Evolutionary conservation across 148 eudicot genomes (phyloP).

Genomic region (Linanthus parryae): DNA sequence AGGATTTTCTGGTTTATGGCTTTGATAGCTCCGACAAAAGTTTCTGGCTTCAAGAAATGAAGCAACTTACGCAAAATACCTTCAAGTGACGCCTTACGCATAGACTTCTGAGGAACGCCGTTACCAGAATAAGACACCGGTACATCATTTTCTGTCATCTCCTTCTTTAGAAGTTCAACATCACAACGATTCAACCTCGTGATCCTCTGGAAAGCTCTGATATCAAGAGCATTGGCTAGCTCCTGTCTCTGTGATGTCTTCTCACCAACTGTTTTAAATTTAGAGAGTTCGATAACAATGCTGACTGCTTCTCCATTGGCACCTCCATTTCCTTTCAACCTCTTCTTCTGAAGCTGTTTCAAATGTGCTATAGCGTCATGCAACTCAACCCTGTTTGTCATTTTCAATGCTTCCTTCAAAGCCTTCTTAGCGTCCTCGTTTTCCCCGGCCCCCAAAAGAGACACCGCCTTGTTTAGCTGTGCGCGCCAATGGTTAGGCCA

Average conservation of each 20-base stretch:
- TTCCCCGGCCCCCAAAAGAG: constrained; percentile 93
- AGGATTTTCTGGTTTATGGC: constrained; percentile 84
- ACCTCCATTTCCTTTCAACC: no score
- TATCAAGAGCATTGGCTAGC: constrained; percentile 70
- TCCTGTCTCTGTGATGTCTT: constrained; percentile 71
- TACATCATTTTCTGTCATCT: constrained; percentile 60
- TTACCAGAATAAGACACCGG: constrained; percentile 83
- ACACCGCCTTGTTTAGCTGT: constrained; percentile 89
- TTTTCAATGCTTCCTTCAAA: constrained; percentile 88
- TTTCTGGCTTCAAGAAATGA: constrained; percentile 84
- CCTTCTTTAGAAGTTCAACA: constrained; percentile 67
- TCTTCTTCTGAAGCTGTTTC: constrained; percentile 94
- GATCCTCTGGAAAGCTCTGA: constrained; percentile 83
- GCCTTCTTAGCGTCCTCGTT: constrained; percentile 92
- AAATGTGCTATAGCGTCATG: constrained; percentile 91
- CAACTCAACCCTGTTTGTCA: constrained; percentile 95
- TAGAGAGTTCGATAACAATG: constrained; percentile 54
- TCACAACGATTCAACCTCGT: constrained; percentile 80
- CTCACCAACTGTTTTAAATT: constrained; percentile 67
- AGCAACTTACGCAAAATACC: constrained; percentile 64
- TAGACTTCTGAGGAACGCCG: constrained; percentile 75
- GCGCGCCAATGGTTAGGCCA: constrained; percentile 98
- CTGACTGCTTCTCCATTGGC: constrained; percentile 65
- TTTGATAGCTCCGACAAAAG: constrained; percentile 87
- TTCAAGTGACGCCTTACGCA: constrained; percentile 87